A percentile compares a stretch with the other conserved stretches of the same genome.
Conservation (phyloP, 305 asterid genomes). For the Fraxinus paxiana region DNA sequence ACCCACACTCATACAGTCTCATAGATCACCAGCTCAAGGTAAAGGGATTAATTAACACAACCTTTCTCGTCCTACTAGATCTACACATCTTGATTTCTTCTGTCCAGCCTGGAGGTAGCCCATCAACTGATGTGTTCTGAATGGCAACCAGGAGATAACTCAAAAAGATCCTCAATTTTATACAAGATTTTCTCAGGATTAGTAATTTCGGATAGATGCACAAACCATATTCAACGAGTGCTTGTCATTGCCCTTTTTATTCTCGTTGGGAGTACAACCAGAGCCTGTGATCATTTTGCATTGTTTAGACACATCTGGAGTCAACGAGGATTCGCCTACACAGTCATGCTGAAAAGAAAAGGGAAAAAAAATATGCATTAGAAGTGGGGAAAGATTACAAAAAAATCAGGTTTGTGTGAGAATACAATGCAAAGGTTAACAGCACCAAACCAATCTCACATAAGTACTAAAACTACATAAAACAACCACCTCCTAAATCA, state of each 20-base stretch:
- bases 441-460: background rate
- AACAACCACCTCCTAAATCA: background rate
- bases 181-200: slow-evolving; percentile 15
- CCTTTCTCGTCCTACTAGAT: slow-evolving; percentile 33
- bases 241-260: background rate
- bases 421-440: background rate
- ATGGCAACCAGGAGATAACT: slow-evolving; percentile 38
- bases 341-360: slow-evolving; percentile 26
- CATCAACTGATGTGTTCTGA: slow-evolving; percentile 35
- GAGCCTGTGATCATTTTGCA: slow-evolving; percentile 17
- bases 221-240: slow-evolving; percentile 30
- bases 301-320: slow-evolving; percentile 22
- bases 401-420: background rate
- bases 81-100: slow-evolving; percentile 47
- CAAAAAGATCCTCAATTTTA: slow-evolving; percentile 16
- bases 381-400: background rate
- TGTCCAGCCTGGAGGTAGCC: slow-evolving; percentile 67
- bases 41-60: slow-evolving; percentile 45
- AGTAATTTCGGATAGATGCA: slow-evolving; percentile 19
- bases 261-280: slow-evolving; percentile 20
- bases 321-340: slow-evolving; percentile 19
- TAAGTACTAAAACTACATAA: background rate
- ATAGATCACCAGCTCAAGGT: slow-evolving; percentile 1
- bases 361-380: background rate
- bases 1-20: slow-evolving; percentile 5